phyloP scores from a whole-genome alignment of 108 stramenopile genomes.

The Nannochloropsis oceanica region DNA sequence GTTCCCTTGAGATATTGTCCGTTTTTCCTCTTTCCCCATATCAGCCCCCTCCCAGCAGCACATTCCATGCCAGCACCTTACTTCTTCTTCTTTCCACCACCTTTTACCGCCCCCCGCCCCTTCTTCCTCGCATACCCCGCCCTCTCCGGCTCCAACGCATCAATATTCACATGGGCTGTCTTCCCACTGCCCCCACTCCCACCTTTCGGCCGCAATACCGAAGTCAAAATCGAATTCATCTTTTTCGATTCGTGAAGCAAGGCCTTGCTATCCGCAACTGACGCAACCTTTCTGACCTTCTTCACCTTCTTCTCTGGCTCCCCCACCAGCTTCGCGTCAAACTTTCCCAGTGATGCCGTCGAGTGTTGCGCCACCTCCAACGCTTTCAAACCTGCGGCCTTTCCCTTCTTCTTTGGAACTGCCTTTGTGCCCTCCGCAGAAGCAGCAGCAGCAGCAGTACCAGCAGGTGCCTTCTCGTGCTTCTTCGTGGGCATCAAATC shows the following conservation, averaged over 20 bases:
- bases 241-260: background rate
- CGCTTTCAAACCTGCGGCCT: conserved; percentile 9
- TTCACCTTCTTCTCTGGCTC: conserved; percentile 28
- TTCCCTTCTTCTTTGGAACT: conserved; percentile 15
- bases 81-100: background rate
- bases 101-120: background rate
- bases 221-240: background rate
- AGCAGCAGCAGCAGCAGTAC: background rate
- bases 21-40: background rate
- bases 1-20: background rate
- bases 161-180: background rate
- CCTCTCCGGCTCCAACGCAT: background rate
- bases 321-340: conserved; percentile 6
- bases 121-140: background rate
- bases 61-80: background rate
- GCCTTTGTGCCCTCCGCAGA: background rate
- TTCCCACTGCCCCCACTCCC: background rate
- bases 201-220: background rate
- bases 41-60: background rate
- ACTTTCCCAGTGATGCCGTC: conserved; percentile 38
- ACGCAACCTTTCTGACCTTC: conserved; percentile 10
- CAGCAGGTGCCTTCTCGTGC: background rate
- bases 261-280: background rate
- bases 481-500: conserved; percentile 7
- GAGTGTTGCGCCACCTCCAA: conserved; percentile 31